phyloP scores from a whole-genome alignment of 257 asterid species.

The Leonotis leonurus region DNA sequence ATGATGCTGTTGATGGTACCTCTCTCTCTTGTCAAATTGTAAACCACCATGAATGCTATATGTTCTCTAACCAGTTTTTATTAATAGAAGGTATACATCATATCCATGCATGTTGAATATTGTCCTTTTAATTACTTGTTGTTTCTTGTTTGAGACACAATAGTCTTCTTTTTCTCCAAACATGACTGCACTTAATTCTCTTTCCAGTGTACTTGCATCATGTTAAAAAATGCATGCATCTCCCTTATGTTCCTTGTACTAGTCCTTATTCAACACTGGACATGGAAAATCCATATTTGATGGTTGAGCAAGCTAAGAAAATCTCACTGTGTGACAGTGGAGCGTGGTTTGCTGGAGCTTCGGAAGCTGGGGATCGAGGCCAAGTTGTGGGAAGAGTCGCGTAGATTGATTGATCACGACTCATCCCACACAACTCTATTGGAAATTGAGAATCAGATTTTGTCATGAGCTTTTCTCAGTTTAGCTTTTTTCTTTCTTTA shows the following conservation, averaged over 20 bases:
- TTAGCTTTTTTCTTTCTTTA: background rate
- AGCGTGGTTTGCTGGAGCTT: conserved; percentile 78
- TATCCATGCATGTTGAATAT: no score
- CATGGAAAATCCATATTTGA: background rate
- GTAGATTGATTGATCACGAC: conserved; percentile 53
- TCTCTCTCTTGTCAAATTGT: no score
- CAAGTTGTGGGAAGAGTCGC: conserved; percentile 79
- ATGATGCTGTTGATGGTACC: conserved; percentile 78
- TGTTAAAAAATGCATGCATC: background rate
- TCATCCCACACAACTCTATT: conserved; percentile 38
- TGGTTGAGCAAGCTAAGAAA: background rate
- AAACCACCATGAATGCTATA: no score
- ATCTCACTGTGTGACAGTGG: conserved; percentile 32
- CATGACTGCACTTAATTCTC: background rate
- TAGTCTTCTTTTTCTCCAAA: background rate
- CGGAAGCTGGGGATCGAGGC: conserved; percentile 72
- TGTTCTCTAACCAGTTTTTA: background rate
- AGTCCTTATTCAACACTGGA: background rate
- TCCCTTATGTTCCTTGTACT: background rate
- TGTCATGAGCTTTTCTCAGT: conserved; percentile 5
- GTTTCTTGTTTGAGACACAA: no score
- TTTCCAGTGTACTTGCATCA: no score
- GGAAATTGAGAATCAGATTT: conserved; percentile 38
- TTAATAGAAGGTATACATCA: no score
- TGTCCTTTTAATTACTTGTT: no score